Percentiles rank a stretch among this genome's conserved stretches.
These are phyloP conservation scores for Cytospora piceae DNA, from an alignment of 2,329 filamentous ascomycete genomes.

Conservation along the genomic window DNA sequence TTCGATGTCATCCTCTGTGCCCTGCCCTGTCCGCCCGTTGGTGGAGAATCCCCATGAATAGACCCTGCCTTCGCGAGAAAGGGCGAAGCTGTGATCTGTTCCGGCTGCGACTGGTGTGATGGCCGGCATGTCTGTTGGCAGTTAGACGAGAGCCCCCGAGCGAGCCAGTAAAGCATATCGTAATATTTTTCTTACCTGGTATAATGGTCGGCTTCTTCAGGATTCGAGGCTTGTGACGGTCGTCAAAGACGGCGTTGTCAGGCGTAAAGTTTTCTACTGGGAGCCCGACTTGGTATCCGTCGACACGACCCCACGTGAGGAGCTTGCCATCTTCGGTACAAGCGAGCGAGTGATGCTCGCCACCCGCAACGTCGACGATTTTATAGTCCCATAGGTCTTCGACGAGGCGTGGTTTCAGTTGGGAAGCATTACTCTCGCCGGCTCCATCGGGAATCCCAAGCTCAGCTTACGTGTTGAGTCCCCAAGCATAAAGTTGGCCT, in stretches of 20 bases:
- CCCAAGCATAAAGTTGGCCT: conserved; percentile 78
- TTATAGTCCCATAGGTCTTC: conserved; percentile 63
- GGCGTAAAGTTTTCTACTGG: conserved; percentile 58
- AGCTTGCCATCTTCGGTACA: conserved; percentile 60
- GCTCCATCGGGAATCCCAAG: conserved; percentile 65
- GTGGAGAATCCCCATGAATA: conserved; percentile 82
- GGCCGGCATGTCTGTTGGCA: no score
- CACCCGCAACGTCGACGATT: conserved; percentile 70
- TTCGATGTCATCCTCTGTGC: conserved; percentile 70
- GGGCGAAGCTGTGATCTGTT: conserved; percentile 73
- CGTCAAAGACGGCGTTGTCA: conserved; percentile 66
- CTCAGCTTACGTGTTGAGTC: conserved; percentile 85
- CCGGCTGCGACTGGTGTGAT: conserved; percentile 64
- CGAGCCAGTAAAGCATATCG: no score
- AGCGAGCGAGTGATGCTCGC: conserved; percentile 73
- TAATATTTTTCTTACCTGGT: no score
- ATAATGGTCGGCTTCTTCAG: conserved; percentile 66
- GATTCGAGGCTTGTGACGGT: conserved; percentile 69
- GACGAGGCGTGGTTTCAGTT: conserved; percentile 73
- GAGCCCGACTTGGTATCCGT: conserved; percentile 60
- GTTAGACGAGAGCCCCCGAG: conserved; percentile 59
- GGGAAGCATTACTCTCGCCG: conserved; percentile 70
- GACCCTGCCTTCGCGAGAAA: conserved; percentile 70
- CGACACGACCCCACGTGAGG: conserved; percentile 63
- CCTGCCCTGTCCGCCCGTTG: conserved; percentile 80